phyloP scores from a whole-genome alignment of 495 filamentous ascomycete species.

The Sordaria brevicollis region DNA sequence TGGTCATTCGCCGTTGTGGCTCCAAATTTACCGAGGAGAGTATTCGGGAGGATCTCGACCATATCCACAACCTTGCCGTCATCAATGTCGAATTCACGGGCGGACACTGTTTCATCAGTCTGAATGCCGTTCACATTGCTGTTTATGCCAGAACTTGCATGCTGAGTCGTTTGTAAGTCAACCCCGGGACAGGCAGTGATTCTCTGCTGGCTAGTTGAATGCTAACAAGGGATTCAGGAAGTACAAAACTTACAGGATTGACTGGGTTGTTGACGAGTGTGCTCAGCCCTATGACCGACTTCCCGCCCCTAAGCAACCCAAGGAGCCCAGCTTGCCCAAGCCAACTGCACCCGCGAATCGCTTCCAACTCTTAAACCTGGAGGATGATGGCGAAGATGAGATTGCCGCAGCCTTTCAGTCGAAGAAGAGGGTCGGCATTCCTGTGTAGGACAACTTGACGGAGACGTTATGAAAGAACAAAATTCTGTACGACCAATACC shows the following conservation, averaged over 20 bases:
- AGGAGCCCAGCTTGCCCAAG: conserved; percentile 25
- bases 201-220: background rate
- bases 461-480: background rate
- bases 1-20: conserved; percentile 52
- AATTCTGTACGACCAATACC: background rate
- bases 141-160: conserved; percentile 69
- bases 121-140: conserved; percentile 70
- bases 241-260: conserved; percentile 68
- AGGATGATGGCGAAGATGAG: conserved; percentile 24
- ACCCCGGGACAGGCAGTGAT: background rate
- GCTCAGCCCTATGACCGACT: conserved; percentile 40
- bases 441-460: conserved; percentile 7
- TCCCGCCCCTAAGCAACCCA: conserved; percentile 14
- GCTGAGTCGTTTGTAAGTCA: conserved; percentile 51
- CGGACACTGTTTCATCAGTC: conserved; percentile 52
- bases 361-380: conserved; percentile 53
- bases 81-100: conserved; percentile 52
- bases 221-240: conserved; percentile 18
- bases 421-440: conserved; percentile 15
- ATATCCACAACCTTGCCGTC: conserved; percentile 70
- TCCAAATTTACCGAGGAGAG: conserved; percentile 49
- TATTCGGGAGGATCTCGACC: conserved; percentile 67
- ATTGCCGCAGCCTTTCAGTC: conserved; percentile 12
- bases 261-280: conserved; percentile 69
- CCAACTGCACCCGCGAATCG: conserved; percentile 39